Conservation (phyloP, 495 filamentous ascomycete species). For the Cercophora sp. region DNA sequence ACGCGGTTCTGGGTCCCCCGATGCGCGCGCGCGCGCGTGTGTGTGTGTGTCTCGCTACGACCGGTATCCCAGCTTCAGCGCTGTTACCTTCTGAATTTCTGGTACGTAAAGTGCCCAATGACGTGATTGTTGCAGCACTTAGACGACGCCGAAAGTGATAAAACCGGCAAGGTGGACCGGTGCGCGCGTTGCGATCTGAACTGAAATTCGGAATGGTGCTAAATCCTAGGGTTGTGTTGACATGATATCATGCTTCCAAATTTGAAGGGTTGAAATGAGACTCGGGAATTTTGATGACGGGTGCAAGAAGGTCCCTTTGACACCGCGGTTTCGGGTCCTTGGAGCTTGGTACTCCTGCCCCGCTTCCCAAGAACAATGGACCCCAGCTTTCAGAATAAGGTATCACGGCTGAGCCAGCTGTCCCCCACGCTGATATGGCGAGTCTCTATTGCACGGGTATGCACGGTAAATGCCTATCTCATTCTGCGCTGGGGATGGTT, state of each 20-base stretch:
- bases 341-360: not conserved
- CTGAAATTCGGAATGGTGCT: no score
- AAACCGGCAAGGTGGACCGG: no score
- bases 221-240: no score
- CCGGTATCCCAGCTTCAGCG: not conserved
- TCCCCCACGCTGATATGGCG: not conserved
- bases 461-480: constrained; percentile 9
- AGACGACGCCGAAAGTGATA: no score
- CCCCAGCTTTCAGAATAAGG: not conserved
- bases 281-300: no score
- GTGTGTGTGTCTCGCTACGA: no score
- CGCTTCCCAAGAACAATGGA: not conserved
- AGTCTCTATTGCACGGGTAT: not conserved
- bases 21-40: not conserved
- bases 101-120: not conserved
- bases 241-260: no score
- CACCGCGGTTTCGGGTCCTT: not conserved
- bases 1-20: not conserved
- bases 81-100: not conserved
- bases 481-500: no score
- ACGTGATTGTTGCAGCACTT: no score
- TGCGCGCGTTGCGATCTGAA: no score
- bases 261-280: no score
- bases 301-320: not conserved
- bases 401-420: not conserved